Conservation (phyloP, 768 basidiomycete species). For the Boletus vermiculosoides region DNA sequence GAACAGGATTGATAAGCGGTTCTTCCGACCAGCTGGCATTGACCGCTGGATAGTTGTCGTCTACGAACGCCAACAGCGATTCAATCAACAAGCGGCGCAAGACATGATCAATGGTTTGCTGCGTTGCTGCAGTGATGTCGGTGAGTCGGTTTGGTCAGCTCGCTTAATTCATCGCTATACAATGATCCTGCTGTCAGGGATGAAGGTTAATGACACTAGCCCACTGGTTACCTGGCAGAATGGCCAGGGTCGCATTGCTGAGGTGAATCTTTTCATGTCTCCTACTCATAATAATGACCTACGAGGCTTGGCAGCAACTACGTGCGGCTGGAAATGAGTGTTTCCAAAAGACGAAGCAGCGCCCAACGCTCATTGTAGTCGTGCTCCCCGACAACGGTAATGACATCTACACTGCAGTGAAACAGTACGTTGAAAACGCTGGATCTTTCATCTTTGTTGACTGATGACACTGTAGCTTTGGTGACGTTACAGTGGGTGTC, state of each 20-base stretch:
- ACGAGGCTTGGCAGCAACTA: constrained; percentile 40
- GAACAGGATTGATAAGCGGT: constrained; percentile 66
- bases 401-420: constrained; percentile 74
- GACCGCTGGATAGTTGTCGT: constrained; percentile 61
- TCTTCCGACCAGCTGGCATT: constrained; percentile 56
- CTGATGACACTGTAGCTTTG: constrained; percentile 50
- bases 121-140: constrained; percentile 51
- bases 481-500: constrained; percentile 54
- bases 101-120: constrained; percentile 58
- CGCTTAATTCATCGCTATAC: not conserved
- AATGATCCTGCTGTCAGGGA: constrained; percentile 43
- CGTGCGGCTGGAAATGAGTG: constrained; percentile 50
- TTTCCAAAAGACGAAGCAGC: constrained; percentile 36
- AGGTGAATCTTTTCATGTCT: constrained; percentile 30
- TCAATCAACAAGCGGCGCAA: constrained; percentile 44
- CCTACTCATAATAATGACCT: not conserved
- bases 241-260: constrained; percentile 53
- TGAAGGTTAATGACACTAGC: constrained; percentile 46
- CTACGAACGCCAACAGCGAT: constrained; percentile 62
- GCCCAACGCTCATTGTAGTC: constrained; percentile 61
- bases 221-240: constrained; percentile 55
- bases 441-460: not conserved
- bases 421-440: constrained; percentile 54
- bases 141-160: constrained; percentile 40
- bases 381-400: constrained; percentile 73